phyloP scores from a whole-genome alignment of 2,329 filamentous ascomycete species.

The Elsinoe arachidis region DNA sequence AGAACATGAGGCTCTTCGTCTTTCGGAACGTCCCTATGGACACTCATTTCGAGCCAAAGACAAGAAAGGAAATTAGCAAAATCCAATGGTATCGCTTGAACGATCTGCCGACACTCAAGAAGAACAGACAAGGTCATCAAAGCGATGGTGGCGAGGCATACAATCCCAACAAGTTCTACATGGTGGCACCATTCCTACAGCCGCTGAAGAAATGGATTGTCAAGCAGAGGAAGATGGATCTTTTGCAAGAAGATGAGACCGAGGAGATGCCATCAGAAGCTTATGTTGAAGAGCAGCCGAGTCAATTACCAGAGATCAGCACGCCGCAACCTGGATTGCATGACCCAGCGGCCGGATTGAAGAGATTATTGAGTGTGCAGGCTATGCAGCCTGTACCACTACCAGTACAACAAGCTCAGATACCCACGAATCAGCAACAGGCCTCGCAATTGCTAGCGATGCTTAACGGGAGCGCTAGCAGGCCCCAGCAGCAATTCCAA shows the following conservation, averaged over 20 bases:
- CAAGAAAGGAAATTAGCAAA: conserved; percentile 94
- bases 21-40: conserved; percentile 83
- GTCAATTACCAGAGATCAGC: conserved; percentile 6
- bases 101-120: conserved; percentile 74
- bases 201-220: conserved; percentile 83
- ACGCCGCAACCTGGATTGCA: conserved; percentile 7
- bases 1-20: conserved; percentile 86
- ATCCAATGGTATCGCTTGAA: conserved; percentile 91
- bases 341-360: conserved; percentile 36
- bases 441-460: conserved; percentile 49
- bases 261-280: conserved; percentile 17
- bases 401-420: conserved; percentile 26
- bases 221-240: conserved; percentile 68
- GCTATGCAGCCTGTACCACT: conserved; percentile 23
- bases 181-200: conserved; percentile 88
- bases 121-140: conserved; percentile 57
- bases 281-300: conserved; percentile 9
- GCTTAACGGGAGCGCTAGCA: conserved; percentile 36
- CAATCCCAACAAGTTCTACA: conserved; percentile 87
- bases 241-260: conserved; percentile 16
- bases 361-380: conserved; percentile 40
- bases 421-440: conserved; percentile 30
- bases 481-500: conserved; percentile 21
- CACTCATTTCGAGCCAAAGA: conserved; percentile 78
- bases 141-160: conserved; percentile 43